Base-by-base conservation (phyloP, 768 basidiomycete species). In the Rickenella mellea region DNA sequence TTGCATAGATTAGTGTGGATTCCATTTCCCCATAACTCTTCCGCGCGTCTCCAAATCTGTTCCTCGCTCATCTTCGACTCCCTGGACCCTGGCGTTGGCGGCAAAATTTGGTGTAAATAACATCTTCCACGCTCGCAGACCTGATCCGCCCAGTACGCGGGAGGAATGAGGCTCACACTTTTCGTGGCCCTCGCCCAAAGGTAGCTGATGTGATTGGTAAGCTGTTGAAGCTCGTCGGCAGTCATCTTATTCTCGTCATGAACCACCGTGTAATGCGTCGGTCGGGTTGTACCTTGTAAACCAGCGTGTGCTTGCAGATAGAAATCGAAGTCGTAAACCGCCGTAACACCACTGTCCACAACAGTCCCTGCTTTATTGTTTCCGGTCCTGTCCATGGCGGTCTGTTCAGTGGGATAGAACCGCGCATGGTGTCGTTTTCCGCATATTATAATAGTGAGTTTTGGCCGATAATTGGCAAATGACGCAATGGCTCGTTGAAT, bases 151-250 rank as follows among this genome's bases (percentile, higher is more conserved):
- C 86, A 87, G 54, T 86, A 86, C 0, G 85, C 85, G 0, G 85
- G 72, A 0, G 87, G 85, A 9, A 88, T 69, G 19, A 90, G 64
- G 54, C 83, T 86, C 24, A 92, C 89, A 0, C 86, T 81, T 51
- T 84, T 82, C 3, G 86, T 92, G 1, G 87, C 86, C 4, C 88
- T 74, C 1, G 82, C 86, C 50, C 85, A 92, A 11, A 85, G 65
- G 53, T 88, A 89, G 50, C 77, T 78, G 11, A 69, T 60, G 41
- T 76, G 66, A 53, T 89, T 73, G 0, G 83, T 77, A 1, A 85
- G 80, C 45, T 78, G 68, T 54, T 91, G 88, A 9, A 89, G 63
- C 12, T 75, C 74, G 55, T 92, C 80, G 1, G 85, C 79, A 1
- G 61, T 62, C n/a, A 88, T 64, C 3, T 44, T 54, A 53, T 74